Evolutionary conservation across 176 grass and related monocot species (phyloP), one percentile per base, ranked within the genome.

Genomic region (Bothriochloa decipiens): DNA sequence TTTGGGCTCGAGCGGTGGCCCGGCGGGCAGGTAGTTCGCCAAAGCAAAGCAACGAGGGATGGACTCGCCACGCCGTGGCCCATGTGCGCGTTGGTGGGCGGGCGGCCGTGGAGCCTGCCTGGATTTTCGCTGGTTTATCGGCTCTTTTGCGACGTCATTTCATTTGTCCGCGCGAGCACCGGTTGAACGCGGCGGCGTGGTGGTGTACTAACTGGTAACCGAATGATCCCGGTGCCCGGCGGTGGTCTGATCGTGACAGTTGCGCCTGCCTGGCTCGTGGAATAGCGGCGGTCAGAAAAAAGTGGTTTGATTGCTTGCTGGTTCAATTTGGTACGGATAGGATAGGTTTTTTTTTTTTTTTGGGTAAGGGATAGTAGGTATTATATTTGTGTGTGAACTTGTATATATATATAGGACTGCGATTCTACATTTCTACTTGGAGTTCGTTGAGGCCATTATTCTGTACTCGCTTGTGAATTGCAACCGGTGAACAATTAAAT

Each of bases 21-120:
- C 43, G 27, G 22, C 43, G 13, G 29, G 29, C 29, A 32, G n/a
- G 10, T 4, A 5, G 45, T 35, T 16, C 28, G 20, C 78, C 63
- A 2, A 40, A 40, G 39, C 6, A 23, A 68, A 65, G 20, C 28
- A 23, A 68, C 18, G 41, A 68, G 64, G 64, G 9, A 68, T 25
- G 27, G 64, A 28, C 17, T 66, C 63, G 41, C 60, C 40, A 45
- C 25, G 78, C n/a, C 69, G 69, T 4, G 39, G 22, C 33, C 17
- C 85, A 67, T 86, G 32, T 32, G 76, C 76, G 76, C 66, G 64
- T n/a, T 62, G 65, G 75, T 60, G 74, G n/a, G 39, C n/a, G 58
- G 57, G 32, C 26, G 17, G 26, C 22, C 53, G 75, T 41, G 52
- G 53, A 61, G 36, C 32, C 33, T 27, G 55, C 13, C 55, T 42